A percentile compares a stretch with the other conserved stretches of the same genome.
phyloP scores from a whole-genome alignment of 495 filamentous ascomycete species.

The Clohesyomyces aquaticus region DNA sequence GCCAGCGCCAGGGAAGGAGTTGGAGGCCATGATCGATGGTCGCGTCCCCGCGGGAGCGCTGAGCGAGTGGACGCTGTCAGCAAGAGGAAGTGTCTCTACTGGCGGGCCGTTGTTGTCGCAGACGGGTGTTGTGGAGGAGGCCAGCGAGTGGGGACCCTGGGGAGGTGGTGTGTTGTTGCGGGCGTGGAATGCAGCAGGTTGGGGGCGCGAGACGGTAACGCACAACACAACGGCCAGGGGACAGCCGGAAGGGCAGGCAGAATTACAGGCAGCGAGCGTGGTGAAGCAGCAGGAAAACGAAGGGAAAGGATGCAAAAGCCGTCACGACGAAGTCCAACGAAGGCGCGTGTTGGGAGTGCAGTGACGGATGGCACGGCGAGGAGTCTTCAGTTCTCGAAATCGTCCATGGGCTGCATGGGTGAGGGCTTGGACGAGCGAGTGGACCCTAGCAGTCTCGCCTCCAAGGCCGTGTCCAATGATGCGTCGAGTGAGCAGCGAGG shows the following conservation, averaged over 20 bases:
- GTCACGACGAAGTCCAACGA: not conserved
- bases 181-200: slow-evolving; percentile 38
- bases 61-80: slow-evolving; percentile 34
- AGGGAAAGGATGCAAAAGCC: slow-evolving; percentile 24
- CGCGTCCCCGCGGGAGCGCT: slow-evolving; percentile 44
- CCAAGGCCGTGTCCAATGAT: slow-evolving; percentile 11
- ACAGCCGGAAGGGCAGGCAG: not conserved
- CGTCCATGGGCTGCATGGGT: slow-evolving; percentile 13
- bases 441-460: not conserved
- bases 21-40: slow-evolving; percentile 39
- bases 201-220: not conserved
- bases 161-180: slow-evolving; percentile 27
- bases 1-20: slow-evolving; percentile 32
- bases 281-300: slow-evolving; percentile 26
- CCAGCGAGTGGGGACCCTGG: not conserved
- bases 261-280: slow-evolving; percentile 38
- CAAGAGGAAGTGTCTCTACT: not conserved
- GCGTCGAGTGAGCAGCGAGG: not conserved
- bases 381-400: slow-evolving; percentile 5
- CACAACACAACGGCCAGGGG: slow-evolving; percentile 9
- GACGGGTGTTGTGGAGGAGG: not conserved
- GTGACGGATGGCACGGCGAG: not conserved
- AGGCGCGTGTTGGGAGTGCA: not conserved
- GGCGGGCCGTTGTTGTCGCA: not conserved
- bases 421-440: not conserved